Conservation (phyloP, 805 yeast species). For the Candida maesae region DNA sequence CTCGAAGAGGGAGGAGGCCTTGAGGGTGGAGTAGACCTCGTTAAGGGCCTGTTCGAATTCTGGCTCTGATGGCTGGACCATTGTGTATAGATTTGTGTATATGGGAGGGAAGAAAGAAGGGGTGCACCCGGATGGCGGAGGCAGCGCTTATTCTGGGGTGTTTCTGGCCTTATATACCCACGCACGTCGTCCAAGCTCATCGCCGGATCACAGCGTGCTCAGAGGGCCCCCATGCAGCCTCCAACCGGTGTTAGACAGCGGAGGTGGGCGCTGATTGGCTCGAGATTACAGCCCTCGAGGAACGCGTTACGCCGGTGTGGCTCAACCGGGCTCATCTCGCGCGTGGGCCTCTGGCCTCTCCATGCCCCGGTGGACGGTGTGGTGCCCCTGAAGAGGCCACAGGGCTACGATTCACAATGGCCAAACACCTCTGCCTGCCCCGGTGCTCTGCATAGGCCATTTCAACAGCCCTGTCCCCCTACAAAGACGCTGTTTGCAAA, state of each 20-base stretch:
- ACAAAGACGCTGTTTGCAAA: too few species aligned
- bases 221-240: neutral
- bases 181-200: neutral
- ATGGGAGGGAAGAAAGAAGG: neutral
- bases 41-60: conserved; percentile 98
- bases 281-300: conserved; percentile 14
- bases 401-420: too few species aligned
- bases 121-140: too few species aligned
- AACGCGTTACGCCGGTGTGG: conserved; percentile 19
- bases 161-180: conserved; percentile 1
- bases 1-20: conserved; percentile 86
- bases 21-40: conserved; percentile 84
- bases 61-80: conserved; percentile 90
- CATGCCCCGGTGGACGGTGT: too few species aligned
- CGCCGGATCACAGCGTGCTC: neutral
- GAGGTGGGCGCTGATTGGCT: conserved; percentile 18
- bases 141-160: neutral
- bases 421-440: too few species aligned
- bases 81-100: conserved; percentile 27
- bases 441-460: too few species aligned
- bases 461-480: too few species aligned
- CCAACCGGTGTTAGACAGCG: conserved; percentile 8
- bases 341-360: too few species aligned
- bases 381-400: too few species aligned
- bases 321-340: too few species aligned